These are phyloP conservation scores for Celoporthe dispersa DNA, from an alignment of 2,329 filamentous ascomycete genomes.

Conservation along the genomic window DNA sequence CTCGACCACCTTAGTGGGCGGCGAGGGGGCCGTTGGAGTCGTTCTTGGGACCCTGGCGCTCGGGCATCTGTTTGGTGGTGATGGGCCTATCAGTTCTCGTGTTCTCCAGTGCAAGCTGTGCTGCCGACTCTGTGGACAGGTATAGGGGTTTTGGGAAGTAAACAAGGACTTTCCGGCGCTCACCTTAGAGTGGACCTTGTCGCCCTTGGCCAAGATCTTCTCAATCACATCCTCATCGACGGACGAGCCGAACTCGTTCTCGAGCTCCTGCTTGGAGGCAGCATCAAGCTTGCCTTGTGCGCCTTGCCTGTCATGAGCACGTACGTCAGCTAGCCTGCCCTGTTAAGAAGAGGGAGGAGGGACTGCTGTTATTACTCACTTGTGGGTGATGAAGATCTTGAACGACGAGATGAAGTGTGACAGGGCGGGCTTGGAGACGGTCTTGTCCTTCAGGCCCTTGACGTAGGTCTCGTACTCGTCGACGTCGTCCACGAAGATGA, in stretches of 20 bases:
- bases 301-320: slow-evolving; percentile 69
- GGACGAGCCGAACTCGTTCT: slow-evolving; percentile 85
- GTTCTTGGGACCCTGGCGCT: slow-evolving; percentile 58
- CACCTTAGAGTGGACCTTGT: slow-evolving; percentile 64
- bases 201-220: slow-evolving; percentile 79
- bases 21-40: slow-evolving; percentile 51
- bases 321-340: slow-evolving; percentile 13
- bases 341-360: background rate
- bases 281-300: slow-evolving; percentile 77
- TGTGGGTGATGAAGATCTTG: slow-evolving; percentile 88
- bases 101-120: background rate
- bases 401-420: slow-evolving; percentile 85
- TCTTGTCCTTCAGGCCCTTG: slow-evolving; percentile 83
- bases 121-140: background rate
- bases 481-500: slow-evolving; percentile 64
- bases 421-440: slow-evolving; percentile 62
- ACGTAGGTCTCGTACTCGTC: slow-evolving; percentile 66
- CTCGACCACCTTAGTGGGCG: slow-evolving; percentile 43
- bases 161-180: slow-evolving; percentile 30
- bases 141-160: background rate
- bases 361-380: slow-evolving; percentile 62
- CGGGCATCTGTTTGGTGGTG: slow-evolving; percentile 49
- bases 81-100: slow-evolving; percentile 23
- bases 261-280: slow-evolving; percentile 74
- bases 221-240: slow-evolving; percentile 81